Percentiles rank a stretch among this genome's conserved stretches.
Evolutionary conservation across 106 monocot genomes (phyloP).

Genomic region (Dendrobium chrysotoxum): DNA sequence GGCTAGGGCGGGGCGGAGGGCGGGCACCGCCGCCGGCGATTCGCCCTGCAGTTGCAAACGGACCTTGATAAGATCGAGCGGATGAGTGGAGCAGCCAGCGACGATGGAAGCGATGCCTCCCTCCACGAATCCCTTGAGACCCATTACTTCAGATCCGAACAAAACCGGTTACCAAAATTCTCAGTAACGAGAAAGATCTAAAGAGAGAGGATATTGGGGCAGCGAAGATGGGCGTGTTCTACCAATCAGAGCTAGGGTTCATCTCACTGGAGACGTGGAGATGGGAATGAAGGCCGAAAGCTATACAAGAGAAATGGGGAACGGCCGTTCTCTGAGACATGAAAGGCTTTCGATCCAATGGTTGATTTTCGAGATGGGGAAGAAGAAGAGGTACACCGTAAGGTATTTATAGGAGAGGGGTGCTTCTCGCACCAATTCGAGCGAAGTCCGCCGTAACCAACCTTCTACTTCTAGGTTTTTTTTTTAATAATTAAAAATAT

Average conservation of each 20-base stretch:
- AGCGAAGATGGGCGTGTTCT: not conserved
- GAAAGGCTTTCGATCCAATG: not conserved
- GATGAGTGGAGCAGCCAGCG: conserved; percentile 76
- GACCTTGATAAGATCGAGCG: conserved; percentile 75
- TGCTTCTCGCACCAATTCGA: no score
- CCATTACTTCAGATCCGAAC: conserved; percentile 25
- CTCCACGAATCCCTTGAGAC: conserved; percentile 64
- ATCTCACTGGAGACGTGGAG: conserved; percentile 26
- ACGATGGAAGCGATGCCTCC: conserved; percentile 73
- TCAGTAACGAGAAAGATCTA: not conserved
- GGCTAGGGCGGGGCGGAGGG: conserved; percentile 13
- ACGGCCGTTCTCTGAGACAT: conserved; percentile 23
- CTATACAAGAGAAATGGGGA: conserved; percentile 27
- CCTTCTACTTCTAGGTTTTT: no score
- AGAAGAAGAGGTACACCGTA: not conserved
- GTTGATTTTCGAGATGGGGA: not conserved
- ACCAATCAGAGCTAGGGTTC: conserved; percentile 25
- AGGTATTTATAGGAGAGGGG: not conserved
- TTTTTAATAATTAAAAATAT: no score
- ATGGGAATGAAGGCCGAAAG: conserved; percentile 28
- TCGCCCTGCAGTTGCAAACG: conserved; percentile 77
- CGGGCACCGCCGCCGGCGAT: conserved; percentile 13
- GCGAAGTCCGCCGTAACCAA: no score
- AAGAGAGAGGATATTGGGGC: not conserved
- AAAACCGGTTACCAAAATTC: not conserved